phyloP scores from a whole-genome alignment of 164 flowering plant species.

The Vitis amurensis region DNA sequence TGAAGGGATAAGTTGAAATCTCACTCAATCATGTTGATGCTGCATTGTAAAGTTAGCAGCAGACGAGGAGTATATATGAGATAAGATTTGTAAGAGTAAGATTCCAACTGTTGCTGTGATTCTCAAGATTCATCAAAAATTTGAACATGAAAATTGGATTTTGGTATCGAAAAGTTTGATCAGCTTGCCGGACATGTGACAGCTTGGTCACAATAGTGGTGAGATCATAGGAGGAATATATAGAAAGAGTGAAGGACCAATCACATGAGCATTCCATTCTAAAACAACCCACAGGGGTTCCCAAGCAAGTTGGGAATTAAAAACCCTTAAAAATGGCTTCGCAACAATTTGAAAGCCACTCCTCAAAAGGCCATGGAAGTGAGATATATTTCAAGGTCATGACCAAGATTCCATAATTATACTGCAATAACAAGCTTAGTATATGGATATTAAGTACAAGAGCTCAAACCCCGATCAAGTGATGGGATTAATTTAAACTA shows the following conservation, averaged over 20 bases:
- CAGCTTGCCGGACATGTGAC: background rate
- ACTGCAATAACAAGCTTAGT: background rate
- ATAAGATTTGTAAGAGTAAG: slow-evolving; percentile 4
- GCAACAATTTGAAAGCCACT: too few species aligned
- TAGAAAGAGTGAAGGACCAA: too few species aligned
- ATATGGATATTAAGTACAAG: background rate
- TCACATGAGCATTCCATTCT: too few species aligned
- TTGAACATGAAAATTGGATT: background rate
- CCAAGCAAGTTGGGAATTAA: too few species aligned
- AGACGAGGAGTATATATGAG: background rate
- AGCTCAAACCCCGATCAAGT: slow-evolving; percentile 22
- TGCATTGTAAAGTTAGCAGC: slow-evolving; percentile 12
- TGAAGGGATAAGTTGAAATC: too few species aligned
- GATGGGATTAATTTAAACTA: slow-evolving; percentile 1
- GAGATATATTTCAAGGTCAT: slow-evolving; percentile 11
- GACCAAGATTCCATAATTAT: slow-evolving; percentile 13
- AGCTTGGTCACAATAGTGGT: background rate
- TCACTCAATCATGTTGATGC: background rate
- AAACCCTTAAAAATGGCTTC: too few species aligned
- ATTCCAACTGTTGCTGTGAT: slow-evolving; percentile 8
- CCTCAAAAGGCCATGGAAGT: background rate
- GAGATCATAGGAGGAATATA: background rate
- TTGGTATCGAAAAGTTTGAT: too few species aligned
- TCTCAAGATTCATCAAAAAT: slow-evolving; percentile 6
- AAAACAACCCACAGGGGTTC: too few species aligned